Base-by-base conservation (phyloP, 108 stramenopile species). In the Poteriospumella lacustris region DNA sequence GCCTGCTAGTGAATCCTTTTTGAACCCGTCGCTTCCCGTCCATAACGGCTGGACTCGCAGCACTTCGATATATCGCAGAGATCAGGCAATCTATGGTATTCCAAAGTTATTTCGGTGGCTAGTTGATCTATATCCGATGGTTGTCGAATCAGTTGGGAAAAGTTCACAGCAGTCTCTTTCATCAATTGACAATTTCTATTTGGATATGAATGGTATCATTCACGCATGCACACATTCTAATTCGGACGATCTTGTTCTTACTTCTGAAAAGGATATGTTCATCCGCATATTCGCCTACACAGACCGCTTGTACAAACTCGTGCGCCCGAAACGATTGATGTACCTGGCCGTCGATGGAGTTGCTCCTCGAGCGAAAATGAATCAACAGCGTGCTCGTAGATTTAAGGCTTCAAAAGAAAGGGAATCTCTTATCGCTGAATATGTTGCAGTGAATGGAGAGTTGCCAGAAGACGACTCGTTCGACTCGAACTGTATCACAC, bases 401-500 rank as follows among this genome's bases (percentile, higher is more conserved):
- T 97, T 97, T 78, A 92, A 95, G 12, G 85, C 88, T 0, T 89
- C 93, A 69, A 93, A 93, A 80, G 98, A 97, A 81, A 89, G 92
- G 1, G 95, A 95, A 86, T 79, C 87, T 42, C 44, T 90, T 68
- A 86, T 92, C 34, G 92, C 94, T 31, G 91, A 90, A 44, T 62
- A 95, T 40, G 62, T 96, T 5, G 59, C 42, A 43, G 36, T 80
- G 77, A 80, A 81, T 1, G 78, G 67, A 12, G 76, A 80, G 26
- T 43, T 85, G n/a, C 92, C 94, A 0, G 82, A 90, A 26, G 62
- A n/a, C n/a, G 58, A 80, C 68, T 86, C 90, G 56, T 99, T 99
- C 80, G 98, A 99, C 89, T 93, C 92, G 70, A 99, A 99, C 89
- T 95, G 96, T 68, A 99, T 99, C 85, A 99, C 98, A 1, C 98